Base-by-base conservation (phyloP, 2,329 filamentous ascomycete species). In the Scedosporium dehoogii region DNA sequence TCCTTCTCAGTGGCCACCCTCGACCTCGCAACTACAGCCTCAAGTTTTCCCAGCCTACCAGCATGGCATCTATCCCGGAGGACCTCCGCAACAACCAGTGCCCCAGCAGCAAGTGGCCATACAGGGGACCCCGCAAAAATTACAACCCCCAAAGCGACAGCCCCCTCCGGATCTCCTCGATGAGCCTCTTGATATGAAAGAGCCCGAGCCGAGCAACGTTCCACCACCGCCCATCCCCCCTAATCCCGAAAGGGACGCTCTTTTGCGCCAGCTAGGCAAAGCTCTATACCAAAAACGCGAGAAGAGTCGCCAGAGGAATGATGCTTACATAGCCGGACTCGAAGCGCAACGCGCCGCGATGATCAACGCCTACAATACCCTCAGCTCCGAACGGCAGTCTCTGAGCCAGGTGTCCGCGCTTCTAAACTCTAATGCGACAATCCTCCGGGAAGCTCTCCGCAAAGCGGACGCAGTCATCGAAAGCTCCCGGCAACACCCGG, bases 201-300 rank as follows among this genome's bases (percentile, higher is more conserved):
- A 82, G 12, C 79, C 83, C 2, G 74, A 78, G 1, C 72, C 76
- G 3, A 75, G 78, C 0, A 76, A 81, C 23, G 71, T 85, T 6
- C 81, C 88, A 5, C 85, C 91, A 0, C 93, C 94, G 0, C 92
- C 93, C 0, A 91, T 97, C 38, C 93, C 94, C 0, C 92, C 92
- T 0, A 99, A 99, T 69, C 94, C 94, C 0, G 91, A 97, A 74
- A 97, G 96, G 72, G 92, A 97, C 73, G 88, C 89, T 21, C 83
- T 97, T 16, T 81, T 96, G 3, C 82, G 83, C 61, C 89, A 92
- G 55, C 82, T 97, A 33, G 91, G 88, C 42, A 79, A 82, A 62
- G 84, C 86, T 0, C 78, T 97, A 3, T 80, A 86, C 62, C 77
- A 83, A 46, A 86, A 90, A 65, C 86, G 92, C 16, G 85, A 86